A percentile compares a stretch with the other conserved stretches of the same genome.
Evolutionary conservation across 352 stramenopile species (phyloP).

Genomic region (Globisporangium acanthophoron): DNA sequence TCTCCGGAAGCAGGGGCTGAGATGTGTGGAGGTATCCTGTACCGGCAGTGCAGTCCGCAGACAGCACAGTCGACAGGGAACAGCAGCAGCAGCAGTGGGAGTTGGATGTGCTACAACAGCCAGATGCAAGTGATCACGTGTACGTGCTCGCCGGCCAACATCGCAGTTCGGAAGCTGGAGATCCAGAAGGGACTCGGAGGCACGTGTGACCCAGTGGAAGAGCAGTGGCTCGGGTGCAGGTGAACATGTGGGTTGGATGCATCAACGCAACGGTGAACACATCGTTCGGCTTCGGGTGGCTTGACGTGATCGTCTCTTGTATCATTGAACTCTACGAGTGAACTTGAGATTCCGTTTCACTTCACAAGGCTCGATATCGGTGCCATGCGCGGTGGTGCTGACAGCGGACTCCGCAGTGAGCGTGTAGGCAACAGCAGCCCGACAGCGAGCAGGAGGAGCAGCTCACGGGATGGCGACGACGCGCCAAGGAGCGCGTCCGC

Average conservation of each 20-base stretch:
- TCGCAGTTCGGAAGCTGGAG: conserved; percentile 13
- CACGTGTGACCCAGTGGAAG: conserved; percentile 14
- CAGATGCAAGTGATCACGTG: conserved; percentile 18
- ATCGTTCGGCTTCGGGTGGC: not conserved
- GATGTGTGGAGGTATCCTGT: conserved; percentile 12
- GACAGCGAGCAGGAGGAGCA: not conserved
- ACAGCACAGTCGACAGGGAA: not conserved
- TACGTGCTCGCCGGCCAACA: conserved; percentile 5
- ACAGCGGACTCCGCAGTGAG: not conserved
- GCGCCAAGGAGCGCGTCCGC: conserved; percentile 13
- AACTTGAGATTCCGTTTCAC: not conserved
- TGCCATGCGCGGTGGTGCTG: not conserved
- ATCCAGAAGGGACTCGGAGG: conserved; percentile 14
- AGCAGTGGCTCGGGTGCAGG: conserved; percentile 22
- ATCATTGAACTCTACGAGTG: no score
- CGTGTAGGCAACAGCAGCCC: not conserved
- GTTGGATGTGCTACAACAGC: conserved; percentile 26
- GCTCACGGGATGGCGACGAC: not conserved
- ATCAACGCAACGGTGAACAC: no score
- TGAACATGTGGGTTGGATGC: not conserved
- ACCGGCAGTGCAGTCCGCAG: conserved; percentile 10
- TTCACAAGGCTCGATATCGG: not conserved
- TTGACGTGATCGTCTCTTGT: no score
- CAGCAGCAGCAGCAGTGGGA: not conserved
- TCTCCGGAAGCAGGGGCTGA: not conserved